Evolutionary conservation across 768 basidiomycete species (phyloP), one percentile per base, ranked within the genome.

Genomic region (Pholiota microspora): DNA sequence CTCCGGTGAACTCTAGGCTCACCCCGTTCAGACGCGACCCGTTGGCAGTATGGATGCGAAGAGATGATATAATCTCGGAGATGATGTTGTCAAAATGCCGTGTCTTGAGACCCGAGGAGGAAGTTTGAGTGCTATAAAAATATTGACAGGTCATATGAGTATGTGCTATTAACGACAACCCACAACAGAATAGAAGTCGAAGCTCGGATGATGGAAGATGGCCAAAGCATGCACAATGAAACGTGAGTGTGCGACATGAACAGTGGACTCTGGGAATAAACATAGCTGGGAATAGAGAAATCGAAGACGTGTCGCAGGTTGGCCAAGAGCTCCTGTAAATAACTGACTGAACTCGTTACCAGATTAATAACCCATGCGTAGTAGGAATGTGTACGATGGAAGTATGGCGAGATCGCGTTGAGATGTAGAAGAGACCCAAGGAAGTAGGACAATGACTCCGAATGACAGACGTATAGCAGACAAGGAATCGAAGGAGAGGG

Each of bases 1-100:
- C 92, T 16, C 94, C 92, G 2, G 96, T 95, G 68, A 97, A 86
- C 69, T 96, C 94, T 18, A 97, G 81, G 64, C 90, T 92, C 13
- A 96, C 88, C 1, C 86, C 88, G 5, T 88, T 88, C 0, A 98
- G 77, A 28, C 85, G 82, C 3, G 93, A 94, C n/a, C 75, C 74
- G 52, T 81, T 82, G 32, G 78, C 73, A 6, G 81, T 71, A 68
- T 99, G 97, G 56, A 98, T 92, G 18, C 80, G 78, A 57, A 98
- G 79, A 51, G 88, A 92, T 0, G 86, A 74, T 0, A 86, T 88
- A 18, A 99, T 80, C 70, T 99, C 97, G 52, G 80, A 78, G 49
- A 98, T 89, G 68, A 98, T 92, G 27, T 87, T 88, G 21, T 85
- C 84, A 65, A 96, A 97, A 68, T 94, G 80, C 8, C 94, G 84